Conservation (phyloP, 2,329 filamentous ascomycete species). For the Aspergillus aculeatus region DNA sequence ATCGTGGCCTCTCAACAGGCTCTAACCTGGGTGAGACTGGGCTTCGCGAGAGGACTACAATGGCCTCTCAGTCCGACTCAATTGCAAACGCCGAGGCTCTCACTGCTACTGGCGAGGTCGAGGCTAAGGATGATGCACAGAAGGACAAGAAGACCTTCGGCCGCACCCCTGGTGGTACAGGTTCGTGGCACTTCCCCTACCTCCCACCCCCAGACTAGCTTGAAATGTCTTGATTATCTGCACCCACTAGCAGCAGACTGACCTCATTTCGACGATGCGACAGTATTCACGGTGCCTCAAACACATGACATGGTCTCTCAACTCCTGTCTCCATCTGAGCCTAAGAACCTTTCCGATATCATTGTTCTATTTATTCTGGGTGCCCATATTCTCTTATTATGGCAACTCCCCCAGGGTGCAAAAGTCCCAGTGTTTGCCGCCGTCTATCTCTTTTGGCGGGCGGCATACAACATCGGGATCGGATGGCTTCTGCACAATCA, state of each 20-base stretch:
- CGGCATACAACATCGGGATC: constrained; percentile 90
- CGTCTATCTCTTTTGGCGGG: constrained; percentile 88
- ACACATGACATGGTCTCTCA: constrained; percentile 99
- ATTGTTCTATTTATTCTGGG: constrained; percentile 76
- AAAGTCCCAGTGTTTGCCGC: constrained; percentile 76
- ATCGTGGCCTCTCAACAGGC: constrained; percentile 40
- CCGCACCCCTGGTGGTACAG: constrained; percentile 82
- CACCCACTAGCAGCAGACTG: background rate
- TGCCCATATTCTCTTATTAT: constrained; percentile 71
- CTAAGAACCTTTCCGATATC: constrained; percentile 88
- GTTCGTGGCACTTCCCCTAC: constrained; percentile 55
- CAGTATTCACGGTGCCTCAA: constrained; percentile 91
- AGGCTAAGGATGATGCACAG: constrained; percentile 49
- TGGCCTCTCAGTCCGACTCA: constrained; percentile 40
- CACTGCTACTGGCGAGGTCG: constrained; percentile 31
- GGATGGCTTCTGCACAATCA: constrained; percentile 85
- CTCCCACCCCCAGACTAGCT: background rate
- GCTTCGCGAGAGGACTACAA: constrained; percentile 49
- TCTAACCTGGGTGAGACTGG: constrained; percentile 37
- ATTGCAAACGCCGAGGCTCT: constrained; percentile 49
- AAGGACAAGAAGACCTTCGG: constrained; percentile 79
- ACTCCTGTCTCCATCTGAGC: constrained; percentile 87
- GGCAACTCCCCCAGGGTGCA: constrained; percentile 65
- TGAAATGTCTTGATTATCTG: constrained; percentile 2
- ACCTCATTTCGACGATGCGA: background rate